Evolutionary conservation across 2,329 filamentous ascomycete genomes (phyloP).

Genomic region (Sphaerulina populicola): DNA sequence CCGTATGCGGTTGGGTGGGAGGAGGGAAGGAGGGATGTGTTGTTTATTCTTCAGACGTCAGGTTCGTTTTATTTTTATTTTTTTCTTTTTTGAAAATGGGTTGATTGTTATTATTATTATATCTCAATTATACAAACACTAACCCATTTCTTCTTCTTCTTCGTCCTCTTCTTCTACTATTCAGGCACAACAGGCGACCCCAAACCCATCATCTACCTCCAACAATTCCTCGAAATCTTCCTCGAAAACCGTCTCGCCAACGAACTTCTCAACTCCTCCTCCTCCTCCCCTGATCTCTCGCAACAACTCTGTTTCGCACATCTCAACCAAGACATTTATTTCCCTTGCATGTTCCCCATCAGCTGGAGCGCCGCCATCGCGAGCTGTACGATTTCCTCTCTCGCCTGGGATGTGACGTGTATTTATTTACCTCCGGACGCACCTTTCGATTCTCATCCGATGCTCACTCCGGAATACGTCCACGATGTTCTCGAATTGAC

Average conservation of each 20-base stretch:
- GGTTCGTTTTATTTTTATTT: too few species aligned
- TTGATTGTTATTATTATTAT: too few species aligned
- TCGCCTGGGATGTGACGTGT: background rate
- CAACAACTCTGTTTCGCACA: background rate
- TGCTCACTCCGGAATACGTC: background rate
- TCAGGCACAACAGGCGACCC: background rate
- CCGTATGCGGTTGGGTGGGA: background rate
- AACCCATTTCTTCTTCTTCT: too few species aligned
- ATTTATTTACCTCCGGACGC: background rate
- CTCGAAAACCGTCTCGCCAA: background rate
- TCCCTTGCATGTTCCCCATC: background rate
- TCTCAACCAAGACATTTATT: background rate
- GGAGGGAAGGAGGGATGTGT: background rate
- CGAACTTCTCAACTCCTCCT: background rate
- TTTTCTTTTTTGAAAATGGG: too few species aligned
- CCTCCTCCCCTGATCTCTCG: too few species aligned
- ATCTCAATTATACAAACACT: too few species aligned
- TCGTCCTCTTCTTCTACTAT: too few species aligned
- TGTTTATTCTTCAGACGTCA: background rate
- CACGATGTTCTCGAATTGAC: background rate
- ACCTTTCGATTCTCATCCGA: background rate
- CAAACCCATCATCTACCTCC: background rate
- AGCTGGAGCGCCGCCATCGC: background rate
- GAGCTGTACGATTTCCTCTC: background rate
- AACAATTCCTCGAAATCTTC: background rate